These are phyloP conservation scores for Sanguinoderma infundibulare DNA, from an alignment of 1,284 basidiomycete genomes.

Conservation along the genomic window DNA sequence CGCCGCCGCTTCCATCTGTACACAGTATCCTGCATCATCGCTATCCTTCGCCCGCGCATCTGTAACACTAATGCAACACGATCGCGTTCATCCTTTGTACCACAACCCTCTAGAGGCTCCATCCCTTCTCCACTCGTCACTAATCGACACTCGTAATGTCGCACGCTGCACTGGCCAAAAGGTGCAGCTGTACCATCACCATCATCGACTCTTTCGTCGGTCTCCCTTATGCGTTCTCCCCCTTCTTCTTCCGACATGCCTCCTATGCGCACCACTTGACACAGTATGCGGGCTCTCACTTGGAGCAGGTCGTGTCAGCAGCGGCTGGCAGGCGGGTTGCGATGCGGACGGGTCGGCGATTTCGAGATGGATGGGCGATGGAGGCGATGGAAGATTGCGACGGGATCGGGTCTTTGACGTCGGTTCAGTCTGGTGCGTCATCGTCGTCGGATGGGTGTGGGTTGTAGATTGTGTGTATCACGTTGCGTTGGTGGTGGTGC, in stretches of 20 bases:
- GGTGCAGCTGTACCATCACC: slow-evolving; percentile 3
- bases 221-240: neutral
- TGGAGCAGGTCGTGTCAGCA: neutral
- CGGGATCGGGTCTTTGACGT: neutral
- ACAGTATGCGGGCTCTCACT: slow-evolving; percentile 7
- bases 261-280: slow-evolving; percentile 6
- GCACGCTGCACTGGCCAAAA: neutral
- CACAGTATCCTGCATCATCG: slow-evolving; percentile 2
- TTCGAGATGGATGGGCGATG: neutral
- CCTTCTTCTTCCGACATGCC: neutral
- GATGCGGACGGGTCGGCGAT: neutral
- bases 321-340: neutral
- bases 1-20: neutral
- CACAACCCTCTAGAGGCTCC: neutral
- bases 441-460: neutral
- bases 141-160: neutral
- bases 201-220: neutral
- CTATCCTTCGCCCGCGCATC: neutral
- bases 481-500: neutral
- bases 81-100: slow-evolving; percentile 9
- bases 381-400: neutral
- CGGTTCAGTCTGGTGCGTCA: neutral
- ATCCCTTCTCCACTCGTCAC: neutral
- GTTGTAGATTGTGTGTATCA: neutral
- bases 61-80: neutral